Base-by-base conservation (phyloP, 1,284 basidiomycete genomes). In the Flammula alnicola region DNA sequence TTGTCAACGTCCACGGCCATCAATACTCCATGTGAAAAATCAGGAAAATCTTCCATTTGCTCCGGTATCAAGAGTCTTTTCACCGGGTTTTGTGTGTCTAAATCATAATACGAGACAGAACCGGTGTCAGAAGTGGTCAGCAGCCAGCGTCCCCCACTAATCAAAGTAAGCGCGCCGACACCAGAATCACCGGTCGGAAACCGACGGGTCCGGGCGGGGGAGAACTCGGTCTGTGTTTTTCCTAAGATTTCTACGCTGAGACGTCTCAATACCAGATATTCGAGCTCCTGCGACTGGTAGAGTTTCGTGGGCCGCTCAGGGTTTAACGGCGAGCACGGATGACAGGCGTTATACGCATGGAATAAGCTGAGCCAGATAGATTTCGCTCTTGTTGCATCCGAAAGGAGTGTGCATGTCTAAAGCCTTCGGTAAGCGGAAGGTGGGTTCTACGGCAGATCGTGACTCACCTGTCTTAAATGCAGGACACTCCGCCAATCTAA, bases 281-380 rank as follows among this genome's bases (percentile, higher is more conserved):
- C 42, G 14, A 51, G 49, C 33, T 51, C 49, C 3, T 38, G 20
- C 7, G 36, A 39, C n/a, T 23, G 31, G 29, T 51, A 51, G 19
- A 40, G 17, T 11, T 45, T 44, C 12, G 23, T 31, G 1, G 43
- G 43, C 10, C 30, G 27, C 22, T 51, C 49, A 14, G 46, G 26
- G 7, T 25, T n/a, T 19, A 44, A 20, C 12, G 42, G 43, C 1
- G 26, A 32, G 20, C 26, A 45, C 25, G 49, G 20, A 14, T 39
- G 11, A 11, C 8, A 38, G 3, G 44, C 8, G 12, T 46, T 51
- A 25, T 9, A 40, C 7, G 14, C 41, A 16, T 44, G 10, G 31
- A 49, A 43, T 8, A 49, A 23, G 32, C 26, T 25, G 8, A 35
- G 14, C 47, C 47, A 49, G 8, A 44, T 12, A 14, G 47, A 31